phyloP scores from a whole-genome alignment of 2,329 filamentous ascomycete genomes.

The Pseudogymnoascus sp. region DNA sequence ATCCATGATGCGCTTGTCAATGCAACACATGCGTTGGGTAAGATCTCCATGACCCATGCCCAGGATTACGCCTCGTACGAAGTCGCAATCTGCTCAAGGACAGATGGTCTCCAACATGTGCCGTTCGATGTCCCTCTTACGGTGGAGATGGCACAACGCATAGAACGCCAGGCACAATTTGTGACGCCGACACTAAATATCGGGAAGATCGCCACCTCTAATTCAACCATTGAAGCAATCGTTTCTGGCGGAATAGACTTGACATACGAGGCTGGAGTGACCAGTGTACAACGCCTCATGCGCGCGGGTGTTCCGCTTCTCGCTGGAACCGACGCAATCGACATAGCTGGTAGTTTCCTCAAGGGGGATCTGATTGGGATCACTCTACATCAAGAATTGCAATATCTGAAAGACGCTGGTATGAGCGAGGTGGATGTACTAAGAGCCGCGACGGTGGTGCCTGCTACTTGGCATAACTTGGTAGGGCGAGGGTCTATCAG shows the following conservation, averaged over 20 bases:
- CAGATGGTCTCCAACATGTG: constrained; percentile 25
- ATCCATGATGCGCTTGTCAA: constrained; percentile 23
- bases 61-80: constrained; percentile 16
- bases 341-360: not conserved
- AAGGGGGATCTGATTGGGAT: constrained; percentile 1
- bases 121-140: constrained; percentile 23
- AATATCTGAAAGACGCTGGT: constrained; percentile 12
- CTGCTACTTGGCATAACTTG: constrained; percentile 11
- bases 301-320: constrained; percentile 13
- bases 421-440: constrained; percentile 12
- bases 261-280: not conserved
- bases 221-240: not conserved
- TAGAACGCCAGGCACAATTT: constrained; percentile 20
- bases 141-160: constrained; percentile 15
- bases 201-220: constrained; percentile 16
- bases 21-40: constrained; percentile 17
- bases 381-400: constrained; percentile 11
- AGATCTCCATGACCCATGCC: constrained; percentile 23
- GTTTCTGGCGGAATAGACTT: not conserved
- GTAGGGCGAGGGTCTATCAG: constrained; percentile 10
- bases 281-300: not conserved
- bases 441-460: constrained; percentile 11
- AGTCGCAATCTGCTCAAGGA: constrained; percentile 20
- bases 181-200: constrained; percentile 25
- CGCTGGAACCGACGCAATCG: constrained; percentile 14